Percentiles rank a stretch among this genome's conserved stretches.
These are phyloP conservation scores for Ogataea sp. DNA, from an alignment of 805 yeast genomes.

Conservation along the genomic window DNA sequence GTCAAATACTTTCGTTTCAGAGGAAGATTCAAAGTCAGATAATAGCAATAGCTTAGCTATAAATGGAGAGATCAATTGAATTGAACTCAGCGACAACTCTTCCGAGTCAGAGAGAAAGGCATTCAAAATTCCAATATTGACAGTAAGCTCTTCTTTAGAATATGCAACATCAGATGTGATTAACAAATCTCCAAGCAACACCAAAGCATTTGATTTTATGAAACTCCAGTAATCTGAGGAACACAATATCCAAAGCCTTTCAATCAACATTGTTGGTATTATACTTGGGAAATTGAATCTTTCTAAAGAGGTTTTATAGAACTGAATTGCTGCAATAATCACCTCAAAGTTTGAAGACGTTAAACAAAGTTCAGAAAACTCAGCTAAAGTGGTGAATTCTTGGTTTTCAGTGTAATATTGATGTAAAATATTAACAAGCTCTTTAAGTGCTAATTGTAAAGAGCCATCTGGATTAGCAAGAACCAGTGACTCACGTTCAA, in stretches of 20 bases:
- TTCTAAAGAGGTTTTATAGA: conserved; percentile 13
- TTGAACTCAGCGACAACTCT: conserved; percentile 36
- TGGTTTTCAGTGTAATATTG: conserved; percentile 8
- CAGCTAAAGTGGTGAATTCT: conserved; percentile 13
- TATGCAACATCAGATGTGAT: conserved; percentile 1
- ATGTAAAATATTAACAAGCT: conserved; percentile 24
- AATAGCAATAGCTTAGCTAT: conserved; percentile 11
- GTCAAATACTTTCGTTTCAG: conserved; percentile 9
- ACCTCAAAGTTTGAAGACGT: conserved; percentile 36
- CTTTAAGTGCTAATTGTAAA: conserved; percentile 36
- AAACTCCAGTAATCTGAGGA: conserved; percentile 30
- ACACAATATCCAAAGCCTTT: conserved; percentile 17
- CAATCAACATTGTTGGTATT: conserved; percentile 2
- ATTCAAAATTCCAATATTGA: conserved; percentile 22
- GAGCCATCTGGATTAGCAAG: conserved; percentile 34
- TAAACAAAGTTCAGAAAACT: conserved; percentile 27
- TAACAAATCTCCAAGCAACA: conserved; percentile 22
- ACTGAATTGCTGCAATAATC: conserved; percentile 32
- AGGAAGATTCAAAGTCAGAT: neutral
- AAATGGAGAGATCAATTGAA: conserved; percentile 45
- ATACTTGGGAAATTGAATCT: no score
- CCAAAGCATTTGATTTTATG: conserved; percentile 35
- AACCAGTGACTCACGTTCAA: conserved; percentile 15
- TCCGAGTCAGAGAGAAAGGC: conserved; percentile 27
- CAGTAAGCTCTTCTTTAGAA: conserved; percentile 6